Conservation (phyloP, 2,329 filamentous ascomycete species). For the Penicillium verrucosum region DNA sequence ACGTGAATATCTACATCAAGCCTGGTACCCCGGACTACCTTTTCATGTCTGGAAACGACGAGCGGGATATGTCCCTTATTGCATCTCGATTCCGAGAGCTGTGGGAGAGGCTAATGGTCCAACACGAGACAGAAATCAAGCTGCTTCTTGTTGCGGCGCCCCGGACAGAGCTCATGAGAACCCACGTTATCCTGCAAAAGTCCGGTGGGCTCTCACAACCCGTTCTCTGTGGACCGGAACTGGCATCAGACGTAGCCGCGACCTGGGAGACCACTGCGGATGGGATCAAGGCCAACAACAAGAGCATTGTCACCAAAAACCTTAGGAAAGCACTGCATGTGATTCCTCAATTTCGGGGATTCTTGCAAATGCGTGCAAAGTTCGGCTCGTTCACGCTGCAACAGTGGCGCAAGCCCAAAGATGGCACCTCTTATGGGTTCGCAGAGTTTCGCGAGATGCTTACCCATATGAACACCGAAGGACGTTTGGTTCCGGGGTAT, state of each 20-base stretch:
- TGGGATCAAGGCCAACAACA: neutral
- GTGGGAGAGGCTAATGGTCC: conserved; percentile 30
- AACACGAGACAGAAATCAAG: conserved; percentile 30
- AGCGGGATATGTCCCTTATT: conserved; percentile 39
- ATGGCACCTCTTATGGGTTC: conserved; percentile 32
- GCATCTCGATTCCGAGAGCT: conserved; percentile 27
- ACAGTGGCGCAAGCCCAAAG: conserved; percentile 31
- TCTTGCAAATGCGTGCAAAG: conserved; percentile 43
- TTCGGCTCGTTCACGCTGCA: conserved; percentile 43
- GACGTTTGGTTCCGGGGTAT: conserved; percentile 39
- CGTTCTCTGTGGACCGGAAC: conserved; percentile 18
- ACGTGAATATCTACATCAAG: conserved; percentile 43
- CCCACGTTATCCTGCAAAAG: conserved; percentile 27
- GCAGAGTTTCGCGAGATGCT: conserved; percentile 43
- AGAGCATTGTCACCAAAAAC: neutral
- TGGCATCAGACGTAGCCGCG: neutral
- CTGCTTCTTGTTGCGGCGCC: conserved; percentile 35
- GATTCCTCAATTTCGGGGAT: conserved; percentile 26
- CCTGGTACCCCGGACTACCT: conserved; percentile 25
- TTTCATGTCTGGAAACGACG: conserved; percentile 30
- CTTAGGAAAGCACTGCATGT: conserved; percentile 23
- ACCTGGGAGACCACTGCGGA: neutral
- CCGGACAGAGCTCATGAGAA: conserved; percentile 15
- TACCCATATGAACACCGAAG: conserved; percentile 33
- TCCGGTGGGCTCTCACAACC: conserved; percentile 17